Evolutionary conservation across 139 green algal genomes (phyloP), one percentile per base, ranked within the genome.

Genomic region (Micromonas commoda): DNA sequence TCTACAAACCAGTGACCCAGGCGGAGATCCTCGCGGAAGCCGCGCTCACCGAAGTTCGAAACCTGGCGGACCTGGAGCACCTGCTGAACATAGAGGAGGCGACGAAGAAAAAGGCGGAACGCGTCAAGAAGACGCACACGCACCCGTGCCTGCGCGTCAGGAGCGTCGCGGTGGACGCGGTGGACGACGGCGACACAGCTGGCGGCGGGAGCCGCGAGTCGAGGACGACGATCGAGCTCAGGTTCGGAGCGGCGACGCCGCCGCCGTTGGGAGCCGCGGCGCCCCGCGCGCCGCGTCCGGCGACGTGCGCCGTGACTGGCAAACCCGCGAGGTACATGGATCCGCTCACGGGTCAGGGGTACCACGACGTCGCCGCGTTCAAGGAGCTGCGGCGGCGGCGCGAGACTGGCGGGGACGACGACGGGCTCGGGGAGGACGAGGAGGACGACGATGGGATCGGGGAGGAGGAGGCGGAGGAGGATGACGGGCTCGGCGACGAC

Each of bases 21-120:
- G 91, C 90, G 34, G 91, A 97, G 85, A 83, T 97, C 76, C 87
- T 97, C 26, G 84, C 86, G 5, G 92, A 97, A 71, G 92, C 92
- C 0, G 92, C 92, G 2, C 80, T 84, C 13, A 96, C 92, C 33
- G 38, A 92, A 95, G 80, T 95, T 21, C 83, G 91, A 3, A 97
- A 97, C 81, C 80, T 86, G 3, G 67, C 80, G 35, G 89, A 83
- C 0, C 73, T 97, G 61, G 80, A 91, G 77, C 76, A 85, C n/a
- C 87, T 92, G 73, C 78, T 87, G 26, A 71, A 73, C 20, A 69
- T 83, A 0, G 88, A 92, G 73, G 88, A 90, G 78, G 88, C 88
- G 78, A 78, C 80, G 0, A 92, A 89, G 79, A 79, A 78, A 34
- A 85, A 82, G 64, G 85, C 81, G 19, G 65, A 80, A 31, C 39